phyloP scores from a whole-genome alignment of 805 yeast genomes.

The Ogataea ramenticola region DNA sequence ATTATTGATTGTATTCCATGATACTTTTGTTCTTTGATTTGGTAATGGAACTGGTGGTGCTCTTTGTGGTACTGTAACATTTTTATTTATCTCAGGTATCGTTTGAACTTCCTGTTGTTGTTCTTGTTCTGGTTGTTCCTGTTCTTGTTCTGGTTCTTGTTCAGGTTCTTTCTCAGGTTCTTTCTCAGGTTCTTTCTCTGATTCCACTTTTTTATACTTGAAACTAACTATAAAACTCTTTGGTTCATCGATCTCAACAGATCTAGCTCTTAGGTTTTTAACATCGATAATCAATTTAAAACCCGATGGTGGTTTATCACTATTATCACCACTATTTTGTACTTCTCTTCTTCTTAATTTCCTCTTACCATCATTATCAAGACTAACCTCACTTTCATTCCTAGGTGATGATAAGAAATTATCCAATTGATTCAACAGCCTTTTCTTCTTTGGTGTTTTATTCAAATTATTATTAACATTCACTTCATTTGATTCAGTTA shows the following conservation, averaged over 20 bases:
- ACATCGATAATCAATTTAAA: background rate
- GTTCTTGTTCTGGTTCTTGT: background rate
- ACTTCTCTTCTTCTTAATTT: background rate
- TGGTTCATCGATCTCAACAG: background rate
- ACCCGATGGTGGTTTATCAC: too few relatives aligned
- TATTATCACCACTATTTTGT: background rate
- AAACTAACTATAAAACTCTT: background rate
- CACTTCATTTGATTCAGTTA: too few relatives aligned
- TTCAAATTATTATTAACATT: too few relatives aligned
- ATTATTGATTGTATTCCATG: background rate
- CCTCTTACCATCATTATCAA: background rate
- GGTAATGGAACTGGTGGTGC: too few relatives aligned
- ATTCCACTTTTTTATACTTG: background rate
- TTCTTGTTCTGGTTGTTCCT: too few relatives aligned
- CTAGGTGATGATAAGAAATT: background rate
- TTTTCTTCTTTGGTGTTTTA: too few relatives aligned
- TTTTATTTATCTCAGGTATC: too few relatives aligned
- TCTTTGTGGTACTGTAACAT: background rate
- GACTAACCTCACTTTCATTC: background rate
- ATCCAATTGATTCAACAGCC: too few relatives aligned
- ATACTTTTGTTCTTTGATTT: too few relatives aligned
- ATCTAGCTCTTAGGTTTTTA: background rate
- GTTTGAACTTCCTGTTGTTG: background rate
- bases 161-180: background rate
- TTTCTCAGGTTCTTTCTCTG: too few relatives aligned